phyloP scores from a whole-genome alignment of 805 yeast species.

The Candida methanosorbosa region DNA sequence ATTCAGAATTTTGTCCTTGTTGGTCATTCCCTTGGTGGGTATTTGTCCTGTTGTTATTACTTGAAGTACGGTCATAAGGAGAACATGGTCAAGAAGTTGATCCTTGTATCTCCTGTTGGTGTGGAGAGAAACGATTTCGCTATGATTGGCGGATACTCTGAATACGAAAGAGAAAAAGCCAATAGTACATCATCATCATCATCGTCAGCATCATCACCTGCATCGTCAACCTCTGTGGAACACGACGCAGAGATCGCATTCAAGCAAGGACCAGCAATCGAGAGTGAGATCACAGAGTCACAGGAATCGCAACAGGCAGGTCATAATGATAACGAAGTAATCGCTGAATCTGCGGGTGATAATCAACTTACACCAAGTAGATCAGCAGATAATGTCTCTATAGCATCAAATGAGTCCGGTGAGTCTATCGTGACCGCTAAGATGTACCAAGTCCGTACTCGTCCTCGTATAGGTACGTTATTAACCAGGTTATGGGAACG shows the following conservation, averaged over 20 bases:
- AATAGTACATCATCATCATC: not conserved
- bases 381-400: constrained; percentile 3
- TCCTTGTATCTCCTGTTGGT: constrained; percentile 70
- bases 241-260: constrained; percentile 12
- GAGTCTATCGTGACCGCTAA: constrained; percentile 9
- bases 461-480: constrained; percentile 26
- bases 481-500: constrained; percentile 41
- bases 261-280: constrained; percentile 21
- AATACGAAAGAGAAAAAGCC: constrained; percentile 1
- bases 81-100: constrained; percentile 36
- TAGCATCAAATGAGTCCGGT: constrained; percentile 2
- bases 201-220: too few species aligned
- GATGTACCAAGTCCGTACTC: constrained; percentile 20
- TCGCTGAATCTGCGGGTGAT: too few species aligned
- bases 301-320: not conserved
- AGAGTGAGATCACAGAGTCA: constrained; percentile 21
- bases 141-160: constrained; percentile 7
- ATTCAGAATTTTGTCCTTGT: constrained; percentile 49
- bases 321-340: constrained; percentile 3
- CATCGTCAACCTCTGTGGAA: constrained; percentile 5
- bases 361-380: too few species aligned
- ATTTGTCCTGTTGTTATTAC: constrained; percentile 59
- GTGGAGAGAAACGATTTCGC: constrained; percentile 59
- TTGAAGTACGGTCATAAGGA: constrained; percentile 41
- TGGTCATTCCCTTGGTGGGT: constrained; percentile 79